Evolutionary conservation across 140 eudicot species (phyloP).

Genomic region (Anethum foeniculum): DNA sequence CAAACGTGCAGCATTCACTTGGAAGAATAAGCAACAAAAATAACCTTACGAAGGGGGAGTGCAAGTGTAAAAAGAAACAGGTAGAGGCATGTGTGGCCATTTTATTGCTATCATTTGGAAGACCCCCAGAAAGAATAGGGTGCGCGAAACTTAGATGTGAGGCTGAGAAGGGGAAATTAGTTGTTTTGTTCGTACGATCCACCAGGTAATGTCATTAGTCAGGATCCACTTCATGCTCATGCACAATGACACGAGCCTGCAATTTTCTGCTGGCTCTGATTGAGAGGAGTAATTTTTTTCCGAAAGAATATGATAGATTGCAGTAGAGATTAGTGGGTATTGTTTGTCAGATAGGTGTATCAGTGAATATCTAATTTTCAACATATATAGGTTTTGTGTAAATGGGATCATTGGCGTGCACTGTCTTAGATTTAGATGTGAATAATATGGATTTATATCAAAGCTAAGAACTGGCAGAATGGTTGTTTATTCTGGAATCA

Average conservation of each 20-base stretch:
- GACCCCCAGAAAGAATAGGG: constrained; percentile 10
- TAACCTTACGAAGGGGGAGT: too few relatives aligned
- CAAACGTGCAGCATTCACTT: too few relatives aligned
- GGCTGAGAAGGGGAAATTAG: neutral
- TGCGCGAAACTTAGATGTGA: constrained; percentile 9
- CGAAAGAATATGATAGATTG: neutral
- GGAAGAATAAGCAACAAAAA: too few relatives aligned
- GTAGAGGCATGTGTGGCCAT: constrained; percentile 20
- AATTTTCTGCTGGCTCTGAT: neutral
- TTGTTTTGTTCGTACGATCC: constrained; percentile 21
- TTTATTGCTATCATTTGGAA: constrained; percentile 17
- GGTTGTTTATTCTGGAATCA: neutral
- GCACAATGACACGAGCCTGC: neutral
- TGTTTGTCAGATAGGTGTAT: neutral
- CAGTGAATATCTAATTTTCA: neutral
- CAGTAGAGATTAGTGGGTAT: neutral
- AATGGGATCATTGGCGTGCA: neutral
- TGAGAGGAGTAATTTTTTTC: too few relatives aligned
- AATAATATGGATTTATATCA: neutral
- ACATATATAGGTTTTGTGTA: neutral
- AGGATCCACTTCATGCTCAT: constrained; percentile 9
- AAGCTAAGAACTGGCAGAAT: neutral
- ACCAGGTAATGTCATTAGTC: neutral
- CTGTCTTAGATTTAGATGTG: neutral
- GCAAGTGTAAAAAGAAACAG: neutral